Evolutionary conservation across 2,329 filamentous ascomycete species (phyloP).

Genomic region (Monilinia fructigena): DNA sequence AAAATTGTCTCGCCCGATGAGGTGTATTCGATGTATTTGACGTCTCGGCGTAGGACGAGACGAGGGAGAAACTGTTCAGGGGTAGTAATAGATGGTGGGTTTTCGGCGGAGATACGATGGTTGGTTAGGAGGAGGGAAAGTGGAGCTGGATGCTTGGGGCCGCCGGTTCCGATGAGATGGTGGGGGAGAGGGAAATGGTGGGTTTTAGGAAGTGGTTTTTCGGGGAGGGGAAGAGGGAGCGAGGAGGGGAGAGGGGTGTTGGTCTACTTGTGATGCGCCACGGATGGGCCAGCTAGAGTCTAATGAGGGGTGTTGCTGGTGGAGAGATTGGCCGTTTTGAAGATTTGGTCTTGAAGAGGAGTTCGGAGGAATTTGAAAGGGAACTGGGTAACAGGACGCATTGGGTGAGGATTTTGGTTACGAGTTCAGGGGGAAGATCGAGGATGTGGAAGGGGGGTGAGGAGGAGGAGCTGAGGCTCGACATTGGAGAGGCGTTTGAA

Average conservation of each 20-base stretch:
- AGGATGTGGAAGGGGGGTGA: conserved; percentile 26
- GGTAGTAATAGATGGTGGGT: conserved; percentile 35
- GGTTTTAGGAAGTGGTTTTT: background rate
- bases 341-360: too few species aligned
- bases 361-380: too few species aligned
- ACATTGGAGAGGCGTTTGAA: background rate
- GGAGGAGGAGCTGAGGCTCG: background rate
- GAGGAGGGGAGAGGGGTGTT: background rate
- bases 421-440: conserved; percentile 37
- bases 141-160: conserved; percentile 24
- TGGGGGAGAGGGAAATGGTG: background rate
- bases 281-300: too few species aligned
- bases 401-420: conserved; percentile 34
- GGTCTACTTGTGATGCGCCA: too few species aligned
- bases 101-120: conserved; percentile 35
- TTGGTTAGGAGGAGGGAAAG: conserved; percentile 33
- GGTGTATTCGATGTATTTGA: background rate
- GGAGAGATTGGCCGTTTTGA: background rate
- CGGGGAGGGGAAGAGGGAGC: conserved; percentile 11
- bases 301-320: background rate
- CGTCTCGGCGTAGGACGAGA: conserved; percentile 27
- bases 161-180: background rate
- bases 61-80: conserved; percentile 34
- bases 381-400: conserved; percentile 23
- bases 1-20: conserved; percentile 19